A percentile compares a stretch with the other conserved stretches of the same genome.
phyloP scores from a whole-genome alignment of 2,329 filamentous ascomycete genomes.

The Aureobasidium uvarum region DNA sequence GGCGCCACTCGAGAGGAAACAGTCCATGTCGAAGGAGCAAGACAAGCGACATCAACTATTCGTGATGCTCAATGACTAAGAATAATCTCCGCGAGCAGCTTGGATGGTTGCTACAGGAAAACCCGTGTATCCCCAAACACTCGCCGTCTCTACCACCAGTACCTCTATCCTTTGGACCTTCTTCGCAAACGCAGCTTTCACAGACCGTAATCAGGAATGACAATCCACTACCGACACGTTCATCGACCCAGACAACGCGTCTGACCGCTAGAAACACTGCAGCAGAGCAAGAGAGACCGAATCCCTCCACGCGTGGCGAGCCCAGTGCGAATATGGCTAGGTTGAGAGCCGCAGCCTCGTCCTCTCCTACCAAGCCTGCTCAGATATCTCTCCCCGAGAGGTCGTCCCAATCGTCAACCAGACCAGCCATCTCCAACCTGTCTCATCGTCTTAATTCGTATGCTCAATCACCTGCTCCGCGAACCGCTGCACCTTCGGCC shows the following conservation, averaged over 20 bases:
- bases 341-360: constrained; percentile 45
- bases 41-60: not conserved
- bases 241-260: not conserved
- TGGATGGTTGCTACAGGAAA: constrained; percentile 48
- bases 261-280: not conserved
- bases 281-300: not conserved
- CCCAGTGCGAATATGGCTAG: constrained; percentile 44
- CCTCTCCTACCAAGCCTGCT: constrained; percentile 28
- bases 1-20: constrained; percentile 16
- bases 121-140: constrained; percentile 46
- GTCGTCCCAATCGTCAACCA: not conserved
- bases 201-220: constrained; percentile 11
- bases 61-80: constrained; percentile 44
- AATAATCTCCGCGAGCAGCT: constrained; percentile 52
- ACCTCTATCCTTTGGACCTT: not conserved
- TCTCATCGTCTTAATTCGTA: not conserved
- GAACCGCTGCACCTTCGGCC: not conserved
- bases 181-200: constrained; percentile 3
- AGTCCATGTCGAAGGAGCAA: constrained; percentile 2
- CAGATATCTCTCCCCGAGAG: not conserved
- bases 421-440: not conserved
- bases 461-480: constrained; percentile 12
- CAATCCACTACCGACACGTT: not conserved
- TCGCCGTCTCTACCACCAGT: constrained; percentile 21
- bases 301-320: constrained; percentile 11